Conservation (phyloP, 169 alveolate species). For the Eimeria brunetti region DNA sequence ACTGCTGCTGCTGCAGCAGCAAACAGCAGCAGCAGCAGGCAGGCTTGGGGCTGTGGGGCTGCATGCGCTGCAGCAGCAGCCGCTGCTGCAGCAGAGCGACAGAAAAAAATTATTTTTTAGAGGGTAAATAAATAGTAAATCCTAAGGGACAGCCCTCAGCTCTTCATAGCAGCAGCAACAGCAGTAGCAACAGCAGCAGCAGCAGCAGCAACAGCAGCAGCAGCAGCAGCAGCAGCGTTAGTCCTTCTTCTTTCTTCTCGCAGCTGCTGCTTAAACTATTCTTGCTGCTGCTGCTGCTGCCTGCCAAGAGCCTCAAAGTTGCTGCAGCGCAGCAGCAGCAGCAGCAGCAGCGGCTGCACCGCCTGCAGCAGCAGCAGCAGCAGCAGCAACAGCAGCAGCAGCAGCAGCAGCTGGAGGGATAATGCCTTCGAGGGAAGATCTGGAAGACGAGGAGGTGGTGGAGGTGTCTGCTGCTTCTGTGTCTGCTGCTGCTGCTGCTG, state of each 20-base stretch:
- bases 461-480: neutral
- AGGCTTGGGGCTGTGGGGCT: neutral
- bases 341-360: neutral
- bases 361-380: constrained; percentile 14
- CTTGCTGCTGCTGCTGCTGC: neutral
- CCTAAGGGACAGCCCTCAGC: no score
- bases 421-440: neutral
- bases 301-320: neutral
- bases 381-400: constrained; percentile 5
- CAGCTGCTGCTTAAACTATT: neutral
- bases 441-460: constrained; percentile 13
- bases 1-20: neutral
- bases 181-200: constrained; percentile 11
- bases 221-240: constrained; percentile 50
- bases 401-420: neutral
- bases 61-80: neutral
- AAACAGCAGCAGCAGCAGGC: neutral
- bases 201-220: constrained; percentile 10
- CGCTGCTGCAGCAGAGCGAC: neutral
- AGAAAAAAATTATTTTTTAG: no score
- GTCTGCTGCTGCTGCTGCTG: constrained; percentile 5
- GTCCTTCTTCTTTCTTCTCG: no score
- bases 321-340: constrained; percentile 20
- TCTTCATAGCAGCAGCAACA: neutral
- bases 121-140: no score